Conservation (phyloP, 208 protist species). For the Acanthamoeba pearcei region DNA sequence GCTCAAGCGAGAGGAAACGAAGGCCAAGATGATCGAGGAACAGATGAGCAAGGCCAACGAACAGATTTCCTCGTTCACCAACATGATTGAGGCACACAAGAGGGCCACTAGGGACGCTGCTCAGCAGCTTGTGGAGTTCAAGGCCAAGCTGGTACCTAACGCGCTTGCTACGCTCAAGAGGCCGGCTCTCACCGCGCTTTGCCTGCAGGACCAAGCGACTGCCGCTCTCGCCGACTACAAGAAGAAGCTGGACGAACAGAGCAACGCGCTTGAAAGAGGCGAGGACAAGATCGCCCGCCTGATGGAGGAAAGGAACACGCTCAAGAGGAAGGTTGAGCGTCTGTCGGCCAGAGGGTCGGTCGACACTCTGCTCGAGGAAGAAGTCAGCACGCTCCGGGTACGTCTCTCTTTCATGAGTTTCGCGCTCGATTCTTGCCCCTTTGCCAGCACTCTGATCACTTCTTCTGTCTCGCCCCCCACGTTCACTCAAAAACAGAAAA, state of each 20-base stretch:
- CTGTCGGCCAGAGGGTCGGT: conserved; percentile 14
- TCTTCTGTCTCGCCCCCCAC: neutral
- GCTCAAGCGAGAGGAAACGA: conserved; percentile 45
- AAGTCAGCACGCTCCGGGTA: conserved; percentile 63
- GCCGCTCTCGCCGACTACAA: conserved; percentile 5
- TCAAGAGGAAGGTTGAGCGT: conserved; percentile 66
- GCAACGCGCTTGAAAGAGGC: neutral
- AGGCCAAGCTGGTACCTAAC: conserved; percentile 18
- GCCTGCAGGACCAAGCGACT: conserved; percentile 38
- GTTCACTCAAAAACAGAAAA: conserved; percentile 27
- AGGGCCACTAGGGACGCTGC: neutral
- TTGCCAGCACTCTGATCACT: neutral
- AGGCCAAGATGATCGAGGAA: conserved; percentile 59
- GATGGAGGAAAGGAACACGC: conserved; percentile 19
- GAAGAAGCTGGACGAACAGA: conserved; percentile 60
- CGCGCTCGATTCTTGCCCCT: too few species aligned
- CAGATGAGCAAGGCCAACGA: conserved; percentile 60
- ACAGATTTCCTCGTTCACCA: conserved; percentile 43
- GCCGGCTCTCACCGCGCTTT: neutral
- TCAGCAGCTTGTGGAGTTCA: conserved; percentile 25
- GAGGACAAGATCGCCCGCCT: conserved; percentile 49
- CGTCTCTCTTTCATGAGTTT: too few species aligned
- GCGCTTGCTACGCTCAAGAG: neutral
- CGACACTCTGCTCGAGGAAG: conserved; percentile 54
- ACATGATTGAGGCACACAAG: conserved; percentile 8